phyloP scores from a whole-genome alignment of 345 rosid genomes.

The Heritiera fomes region DNA sequence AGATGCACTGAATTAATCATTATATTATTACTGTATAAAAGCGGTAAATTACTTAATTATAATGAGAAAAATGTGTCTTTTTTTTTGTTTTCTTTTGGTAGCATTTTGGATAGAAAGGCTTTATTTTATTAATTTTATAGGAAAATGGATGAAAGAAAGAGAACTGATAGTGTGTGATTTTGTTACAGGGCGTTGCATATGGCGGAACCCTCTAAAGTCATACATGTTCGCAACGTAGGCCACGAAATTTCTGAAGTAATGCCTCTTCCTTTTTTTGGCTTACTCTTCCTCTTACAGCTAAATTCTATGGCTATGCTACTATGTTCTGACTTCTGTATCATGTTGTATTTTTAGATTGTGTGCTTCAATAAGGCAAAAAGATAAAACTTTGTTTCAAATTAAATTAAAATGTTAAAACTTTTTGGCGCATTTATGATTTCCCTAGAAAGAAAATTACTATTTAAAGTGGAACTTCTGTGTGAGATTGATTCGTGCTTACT shows the following conservation, averaged over 20 bases:
- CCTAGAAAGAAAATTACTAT: neutral
- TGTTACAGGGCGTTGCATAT: conserved; percentile 39
- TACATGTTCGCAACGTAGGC: conserved; percentile 97
- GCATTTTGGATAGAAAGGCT: conserved; percentile 12
- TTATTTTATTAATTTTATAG: conserved; percentile 18
- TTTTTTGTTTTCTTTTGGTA: neutral
- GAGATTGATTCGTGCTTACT: neutral
- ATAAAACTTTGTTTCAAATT: neutral
- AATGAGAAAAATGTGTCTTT: neutral
- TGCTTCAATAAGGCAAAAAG: neutral
- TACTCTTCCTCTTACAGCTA: neutral
- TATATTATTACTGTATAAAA: neutral
- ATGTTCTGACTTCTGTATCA: neutral
- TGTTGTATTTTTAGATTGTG: neutral
- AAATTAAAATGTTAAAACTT: neutral
- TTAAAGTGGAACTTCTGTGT: neutral
- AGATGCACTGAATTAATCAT: neutral
- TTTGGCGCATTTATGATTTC: neutral
- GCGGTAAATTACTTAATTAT: neutral
- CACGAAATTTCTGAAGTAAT: conserved; percentile 94
- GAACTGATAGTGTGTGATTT: conserved; percentile 8
- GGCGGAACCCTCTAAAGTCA: conserved; percentile 94
- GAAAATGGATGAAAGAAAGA: neutral
- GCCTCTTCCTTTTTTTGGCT: conserved; percentile 12
- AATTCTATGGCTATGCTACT: neutral